Evolutionary conservation across 1,139 yeast genomes (phyloP).

Genomic region (Geotrichum carabidarum): DNA sequence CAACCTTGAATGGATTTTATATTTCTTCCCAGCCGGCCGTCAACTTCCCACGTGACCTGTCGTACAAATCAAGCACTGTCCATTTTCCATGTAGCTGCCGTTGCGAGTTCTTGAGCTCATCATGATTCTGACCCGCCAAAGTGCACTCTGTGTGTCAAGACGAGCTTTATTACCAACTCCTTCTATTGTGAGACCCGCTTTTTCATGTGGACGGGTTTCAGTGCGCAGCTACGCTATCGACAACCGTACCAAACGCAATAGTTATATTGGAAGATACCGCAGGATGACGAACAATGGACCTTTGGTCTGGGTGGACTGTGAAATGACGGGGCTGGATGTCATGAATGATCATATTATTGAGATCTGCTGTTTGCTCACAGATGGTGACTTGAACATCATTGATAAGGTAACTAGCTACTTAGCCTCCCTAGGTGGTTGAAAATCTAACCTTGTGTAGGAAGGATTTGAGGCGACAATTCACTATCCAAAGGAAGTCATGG

Average conservation of each 20-base stretch:
- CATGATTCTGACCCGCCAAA: neutral
- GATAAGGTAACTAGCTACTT: conserved; percentile 40
- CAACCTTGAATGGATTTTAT: neutral
- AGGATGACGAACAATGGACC: conserved; percentile 17
- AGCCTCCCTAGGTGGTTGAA: neutral
- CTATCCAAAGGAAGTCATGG: conserved; percentile 59
- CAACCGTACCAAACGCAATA: neutral
- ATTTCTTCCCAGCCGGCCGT: too few species aligned
- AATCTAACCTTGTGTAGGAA: conserved; percentile 20
- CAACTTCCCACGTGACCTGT: neutral
- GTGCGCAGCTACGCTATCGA: neutral
- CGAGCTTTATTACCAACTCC: neutral
- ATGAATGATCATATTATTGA: conserved; percentile 75
- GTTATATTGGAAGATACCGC: conserved; percentile 8
- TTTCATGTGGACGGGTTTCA: neutral
- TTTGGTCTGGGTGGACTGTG: conserved; percentile 84
- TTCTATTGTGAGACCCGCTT: neutral
- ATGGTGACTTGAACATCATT: conserved; percentile 63
- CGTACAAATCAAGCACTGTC: neutral
- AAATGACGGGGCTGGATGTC: conserved; percentile 90
- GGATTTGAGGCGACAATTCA: conserved; percentile 83
- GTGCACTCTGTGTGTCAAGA: neutral
- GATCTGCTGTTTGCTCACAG: conserved; percentile 85
- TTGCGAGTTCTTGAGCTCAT: too few species aligned
- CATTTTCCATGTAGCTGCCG: too few species aligned